These are phyloP conservation scores for Dalbergia oliveri DNA, from an alignment of 306 rosid genomes.

Conservation along the genomic window DNA sequence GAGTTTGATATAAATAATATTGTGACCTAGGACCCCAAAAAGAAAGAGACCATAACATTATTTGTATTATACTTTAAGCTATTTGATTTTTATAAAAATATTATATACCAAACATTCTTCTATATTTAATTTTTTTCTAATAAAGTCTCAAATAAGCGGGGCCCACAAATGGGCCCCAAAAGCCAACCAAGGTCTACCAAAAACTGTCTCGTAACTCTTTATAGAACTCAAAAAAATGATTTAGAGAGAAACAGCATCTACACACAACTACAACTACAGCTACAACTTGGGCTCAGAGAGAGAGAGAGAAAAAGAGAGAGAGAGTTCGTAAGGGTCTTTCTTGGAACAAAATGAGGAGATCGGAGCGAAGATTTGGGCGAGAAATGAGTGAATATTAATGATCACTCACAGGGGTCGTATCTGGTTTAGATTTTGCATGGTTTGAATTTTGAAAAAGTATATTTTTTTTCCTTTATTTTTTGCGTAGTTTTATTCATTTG, in stretches of 20 bases:
- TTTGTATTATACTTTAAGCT: no score
- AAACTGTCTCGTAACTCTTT: constrained; percentile 46
- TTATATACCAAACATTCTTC: no score
- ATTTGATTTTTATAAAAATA: no score
- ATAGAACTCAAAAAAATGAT: constrained; percentile 38
- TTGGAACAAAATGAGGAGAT: constrained; percentile 66
- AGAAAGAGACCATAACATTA: no score
- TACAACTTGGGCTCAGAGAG: constrained; percentile 38
- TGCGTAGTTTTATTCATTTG: neutral
- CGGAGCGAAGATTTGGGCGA: constrained; percentile 76
- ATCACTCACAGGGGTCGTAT: constrained; percentile 9
- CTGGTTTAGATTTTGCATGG: constrained; percentile 67
- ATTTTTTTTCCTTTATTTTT: neutral
- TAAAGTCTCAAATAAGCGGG: neutral
- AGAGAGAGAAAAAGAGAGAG: constrained; percentile 49
- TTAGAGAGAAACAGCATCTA: constrained; percentile 55
- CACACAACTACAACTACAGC: neutral
- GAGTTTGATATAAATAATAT: no score
- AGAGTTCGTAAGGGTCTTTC: constrained; percentile 60
- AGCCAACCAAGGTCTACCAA: constrained; percentile 28
- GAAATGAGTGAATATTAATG: constrained; percentile 39
- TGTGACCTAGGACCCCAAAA: no score
- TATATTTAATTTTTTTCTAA: no score
- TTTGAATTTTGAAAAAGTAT: constrained; percentile 51
- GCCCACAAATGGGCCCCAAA: neutral